Evolutionary conservation across 139 green algal genomes (phyloP), one percentile per base, ranked within the genome.

Genomic region (Deuterostichococcus epilithicus): DNA sequence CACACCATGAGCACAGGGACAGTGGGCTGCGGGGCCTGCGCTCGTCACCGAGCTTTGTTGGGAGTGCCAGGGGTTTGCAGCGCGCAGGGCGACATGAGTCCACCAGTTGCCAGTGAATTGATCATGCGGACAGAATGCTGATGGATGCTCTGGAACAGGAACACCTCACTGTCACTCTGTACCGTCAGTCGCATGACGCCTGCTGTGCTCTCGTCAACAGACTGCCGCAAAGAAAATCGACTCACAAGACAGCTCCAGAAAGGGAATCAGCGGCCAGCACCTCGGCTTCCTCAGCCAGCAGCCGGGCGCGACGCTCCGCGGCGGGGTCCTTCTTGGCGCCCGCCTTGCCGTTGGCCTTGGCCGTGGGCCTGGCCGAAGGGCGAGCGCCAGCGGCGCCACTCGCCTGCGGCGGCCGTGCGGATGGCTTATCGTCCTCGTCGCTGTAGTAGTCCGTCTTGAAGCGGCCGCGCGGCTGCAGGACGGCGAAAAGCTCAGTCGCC

Each of bases 251-350:
- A 69, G 42, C 45, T 15, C 28, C 18, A 38, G 18, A 26, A 65
- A 6, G 0, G 5, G 45, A 63, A 68, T 30, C 42, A 37, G 44
- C 34, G 18, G 5, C 68, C 67, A 32, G 45, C 45, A 93, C 84
- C 77, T 89, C 65, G 28, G 83, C 80, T 75, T 97, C 92, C 52
- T 88, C 73, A 1, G 59, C 81, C 63, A 97, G 84, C 84, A 92
- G 89, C 42, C 73, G 76, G 33, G 78, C 72, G 22, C 87, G 74
- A 37, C 82, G 80, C 75, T 91, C 85, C 10, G 83, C 84, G 0
- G 87, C 83, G 10, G 88, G 86, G 70, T 93, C 89, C 76, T 90
- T 85, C 65, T 80, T 80, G 20, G 58, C 72, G 33, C 63, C 32
- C 1, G 34, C 37, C 36, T 81, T 77, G 47, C 76, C 68, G 45